phyloP scores from a whole-genome alignment of 192 early-diverging fungal species.

The Coemansia javaensis region DNA sequence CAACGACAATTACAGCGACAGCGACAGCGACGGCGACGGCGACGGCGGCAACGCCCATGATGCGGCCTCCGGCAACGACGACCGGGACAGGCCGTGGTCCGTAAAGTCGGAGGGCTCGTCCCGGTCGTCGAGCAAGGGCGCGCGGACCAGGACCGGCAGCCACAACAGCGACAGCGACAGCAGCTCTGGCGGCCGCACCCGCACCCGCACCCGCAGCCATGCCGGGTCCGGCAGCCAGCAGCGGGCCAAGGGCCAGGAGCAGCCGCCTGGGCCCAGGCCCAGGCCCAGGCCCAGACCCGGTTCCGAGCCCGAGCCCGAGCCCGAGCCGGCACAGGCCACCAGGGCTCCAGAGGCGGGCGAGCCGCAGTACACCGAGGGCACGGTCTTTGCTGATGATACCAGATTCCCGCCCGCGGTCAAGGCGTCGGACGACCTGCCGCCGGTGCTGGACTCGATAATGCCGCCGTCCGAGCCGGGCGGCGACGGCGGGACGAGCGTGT shows the following conservation, averaged over 20 bases:
- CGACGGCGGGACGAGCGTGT: slow-evolving; percentile 2
- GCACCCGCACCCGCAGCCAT: background rate
- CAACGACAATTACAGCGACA: background rate
- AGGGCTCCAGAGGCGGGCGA: background rate
- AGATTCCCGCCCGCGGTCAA: slow-evolving; percentile 45
- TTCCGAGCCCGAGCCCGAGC: too few relatives aligned
- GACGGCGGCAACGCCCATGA: background rate
- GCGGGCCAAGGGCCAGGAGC: too few relatives aligned
- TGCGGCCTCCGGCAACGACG: background rate
- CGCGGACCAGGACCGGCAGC: background rate
- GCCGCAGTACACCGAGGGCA: slow-evolving; percentile 29
- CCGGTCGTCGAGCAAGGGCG: background rate
- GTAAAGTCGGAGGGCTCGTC: too few relatives aligned
- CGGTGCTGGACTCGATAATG: slow-evolving; percentile 30
- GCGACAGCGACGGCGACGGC: background rate
- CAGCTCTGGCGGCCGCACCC: background rate
- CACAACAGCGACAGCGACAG: background rate
- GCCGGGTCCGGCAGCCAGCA: too few relatives aligned
- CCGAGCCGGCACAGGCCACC: too few relatives aligned
- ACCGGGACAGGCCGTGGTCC: too few relatives aligned
- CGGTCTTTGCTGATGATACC: slow-evolving; percentile 42
- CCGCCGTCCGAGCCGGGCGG: slow-evolving; percentile 3
- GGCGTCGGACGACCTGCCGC: slow-evolving; percentile 30
- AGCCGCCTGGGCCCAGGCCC: too few relatives aligned
- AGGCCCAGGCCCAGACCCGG: too few relatives aligned